Percentiles rank a stretch among this genome's conserved stretches.
Conservation (phyloP, 2,329 filamentous ascomycete species). For the Drechslerella stenobrocha region DNA sequence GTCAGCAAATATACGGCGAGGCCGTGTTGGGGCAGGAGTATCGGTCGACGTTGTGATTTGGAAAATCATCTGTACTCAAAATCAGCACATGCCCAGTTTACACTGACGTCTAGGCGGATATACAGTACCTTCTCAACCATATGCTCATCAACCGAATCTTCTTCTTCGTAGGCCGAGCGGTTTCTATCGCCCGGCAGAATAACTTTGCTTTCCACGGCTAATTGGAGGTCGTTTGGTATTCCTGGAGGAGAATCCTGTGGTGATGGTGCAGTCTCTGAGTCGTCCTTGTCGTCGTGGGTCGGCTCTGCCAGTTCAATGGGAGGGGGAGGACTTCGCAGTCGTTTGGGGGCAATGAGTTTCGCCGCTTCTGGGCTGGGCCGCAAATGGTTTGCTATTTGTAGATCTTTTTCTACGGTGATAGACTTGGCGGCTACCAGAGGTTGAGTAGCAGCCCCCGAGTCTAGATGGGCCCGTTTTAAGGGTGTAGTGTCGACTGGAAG, state of each 20-base stretch:
- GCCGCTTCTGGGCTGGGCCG: conserved; percentile 6
- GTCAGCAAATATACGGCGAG: conserved; percentile 22
- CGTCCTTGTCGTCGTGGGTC: conserved; percentile 24
- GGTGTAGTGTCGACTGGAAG: conserved; percentile 18
- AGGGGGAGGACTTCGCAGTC: conserved; percentile 32
- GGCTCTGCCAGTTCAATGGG: conserved; percentile 23
- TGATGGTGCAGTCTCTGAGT: conserved; percentile 7
- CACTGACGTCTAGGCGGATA: conserved; percentile 3
- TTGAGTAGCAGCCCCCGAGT: background rate
- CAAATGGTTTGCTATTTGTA: background rate
- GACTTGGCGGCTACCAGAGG: background rate
- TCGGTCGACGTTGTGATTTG: conserved; percentile 41
- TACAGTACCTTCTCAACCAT: conserved; percentile 50
- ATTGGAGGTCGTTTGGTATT: conserved; percentile 1
- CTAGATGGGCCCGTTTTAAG: background rate
- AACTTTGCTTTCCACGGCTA: conserved; percentile 3
- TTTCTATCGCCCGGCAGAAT: background rate
- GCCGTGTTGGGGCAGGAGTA: conserved; percentile 39
- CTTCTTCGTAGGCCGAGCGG: conserved; percentile 17
- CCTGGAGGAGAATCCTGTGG: conserved; percentile 9
- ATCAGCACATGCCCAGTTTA: conserved; percentile 14
- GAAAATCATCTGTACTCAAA: conserved; percentile 25
- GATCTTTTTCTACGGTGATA: background rate
- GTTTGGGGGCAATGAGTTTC: conserved; percentile 22
- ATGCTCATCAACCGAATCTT: conserved; percentile 38